Evolutionary conservation across 148 eudicot species (phyloP), one percentile per base, ranked within the genome.

Genomic region (Cornus kousa): DNA sequence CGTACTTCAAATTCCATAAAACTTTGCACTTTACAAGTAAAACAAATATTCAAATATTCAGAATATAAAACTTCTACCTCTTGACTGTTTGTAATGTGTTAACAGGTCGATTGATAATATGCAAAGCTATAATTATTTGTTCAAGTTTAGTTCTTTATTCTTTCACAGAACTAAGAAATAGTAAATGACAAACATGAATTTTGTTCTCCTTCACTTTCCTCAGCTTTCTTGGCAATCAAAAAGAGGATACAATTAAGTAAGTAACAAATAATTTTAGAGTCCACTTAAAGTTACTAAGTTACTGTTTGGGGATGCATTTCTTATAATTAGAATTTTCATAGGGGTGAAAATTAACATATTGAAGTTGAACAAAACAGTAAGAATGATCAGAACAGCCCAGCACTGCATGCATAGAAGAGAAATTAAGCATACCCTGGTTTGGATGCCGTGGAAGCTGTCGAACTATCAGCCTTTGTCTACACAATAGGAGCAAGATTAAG

Each of bases 391-490:
- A 62, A n/a, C 23, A 62, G 20, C 20, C 7, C 22, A 62, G 5
- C 24, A 62, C 19, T 3, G 22, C 66, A 62, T 1, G 1, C 23
- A 5, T 14, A 62, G 66, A 62, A 62, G 66, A 62, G 66, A n/a
- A n/a, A 62, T 39, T 3, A 62, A 62, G 14, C 78, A 46, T 86
- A 86, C 88, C 88, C 88, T 46, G 88, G 72, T 77, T 86, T 86
- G 1, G 88, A 83, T 33, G 82, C 74, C 65, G 87, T 67, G 60
- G 83, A 59, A 46, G 86, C 71, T 53, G 84, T 78, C n/a, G 88
- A n/a, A 65, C 76, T 76, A 64, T 86, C 88, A 70, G 88, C 79
- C 80, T 83, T 79, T 6, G 83, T 81, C 88, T 86, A 79, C 76
- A 73, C 33, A 46, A 43, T 5, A 62, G 2, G 20, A 62, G 19